Evolutionary conservation across 2,329 filamentous ascomycete species (phyloP).

Genomic region (Dothideomycetes sp.): DNA sequence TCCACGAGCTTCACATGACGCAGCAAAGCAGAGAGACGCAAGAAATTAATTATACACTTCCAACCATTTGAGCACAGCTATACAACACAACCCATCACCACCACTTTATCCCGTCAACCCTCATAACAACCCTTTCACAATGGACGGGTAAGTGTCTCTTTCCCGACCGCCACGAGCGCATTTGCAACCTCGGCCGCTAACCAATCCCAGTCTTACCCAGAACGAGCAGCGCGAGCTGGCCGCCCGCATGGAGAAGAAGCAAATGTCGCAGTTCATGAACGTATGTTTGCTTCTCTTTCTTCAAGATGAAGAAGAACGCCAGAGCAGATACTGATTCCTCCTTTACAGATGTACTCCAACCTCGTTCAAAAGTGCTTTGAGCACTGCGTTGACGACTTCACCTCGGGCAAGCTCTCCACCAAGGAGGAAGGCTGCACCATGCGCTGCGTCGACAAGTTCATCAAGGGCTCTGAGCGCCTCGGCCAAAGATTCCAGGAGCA

Average conservation of each 20-base stretch:
- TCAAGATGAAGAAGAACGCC: too few relatives aligned
- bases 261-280: slow-evolving; percentile 98
- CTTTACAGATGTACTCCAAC: slow-evolving; percentile 56
- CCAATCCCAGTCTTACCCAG: slow-evolving; percentile 51
- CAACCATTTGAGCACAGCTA: too few relatives aligned
- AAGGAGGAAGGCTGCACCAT: slow-evolving; percentile 87
- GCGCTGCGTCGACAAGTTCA: slow-evolving; percentile 91
- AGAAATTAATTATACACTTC: too few relatives aligned
- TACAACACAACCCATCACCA: neutral
- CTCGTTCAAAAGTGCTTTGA: slow-evolving; percentile 87
- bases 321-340: too few relatives aligned
- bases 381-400: slow-evolving; percentile 97
- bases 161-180: neutral
- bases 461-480: slow-evolving; percentile 83
- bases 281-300: slow-evolving; percentile 59
- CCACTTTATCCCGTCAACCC: neutral
- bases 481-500: slow-evolving; percentile 81
- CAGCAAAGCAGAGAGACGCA: too few relatives aligned
- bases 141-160: slow-evolving; percentile 33
- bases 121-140: slow-evolving; percentile 14
- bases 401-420: slow-evolving; percentile 82
- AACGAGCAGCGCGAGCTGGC: slow-evolving; percentile 89
- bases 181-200: neutral
- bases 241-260: slow-evolving; percentile 90
- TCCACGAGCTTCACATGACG: too few relatives aligned